Evolutionary conservation across 768 basidiomycete genomes (phyloP), one percentile per base, ranked within the genome.

Genomic region (Suillus paluster): DNA sequence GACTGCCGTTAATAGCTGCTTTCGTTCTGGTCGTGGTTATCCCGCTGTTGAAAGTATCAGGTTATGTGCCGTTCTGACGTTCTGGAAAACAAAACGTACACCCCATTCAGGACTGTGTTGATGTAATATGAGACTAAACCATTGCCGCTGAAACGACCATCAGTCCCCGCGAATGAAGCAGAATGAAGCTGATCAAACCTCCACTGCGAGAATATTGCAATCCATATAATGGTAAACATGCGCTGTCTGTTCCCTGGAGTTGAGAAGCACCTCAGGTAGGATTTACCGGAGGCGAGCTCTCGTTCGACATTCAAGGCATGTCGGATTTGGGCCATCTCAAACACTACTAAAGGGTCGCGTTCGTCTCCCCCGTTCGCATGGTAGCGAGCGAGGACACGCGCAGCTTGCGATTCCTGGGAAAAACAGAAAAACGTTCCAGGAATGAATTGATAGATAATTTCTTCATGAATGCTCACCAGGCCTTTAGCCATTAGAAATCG

Each of bases 181-280:
- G 5, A 30, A 34, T 21, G 27, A 57, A 45, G 27, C 21, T n/a
- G 25, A 7, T 57, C 78, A 48, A 56, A 86, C 84, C 85, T 87
- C 91, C 89, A 92, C 63, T 93, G 91, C 1, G 87, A 87, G 73
- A 91, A 92, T 23, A 89, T 68, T 6, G 86, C 87, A 50, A 92
- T 83, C 2, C 80, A 86, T 62, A 91, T 75, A 62, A 92, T 84
- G 55, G 91, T 81, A 55, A 81, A 75, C 85, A 92, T 85, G 5
- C 91, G 81, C 66, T 82, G 86, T 36, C 85, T 77, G 71, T 92
- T 93, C 2, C 89, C 91, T 4, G 81, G 81, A 0, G 86, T 91
- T 8, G 78, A 11, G 69, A 89, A 84, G 5, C 91, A 77, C 4
- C 82, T 79, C 52, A 72, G 69, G 68, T 81, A 91, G 0, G 83